Evolutionary conservation across 768 basidiomycete genomes (phyloP).

Genomic region (Pulveroboletus frians): DNA sequence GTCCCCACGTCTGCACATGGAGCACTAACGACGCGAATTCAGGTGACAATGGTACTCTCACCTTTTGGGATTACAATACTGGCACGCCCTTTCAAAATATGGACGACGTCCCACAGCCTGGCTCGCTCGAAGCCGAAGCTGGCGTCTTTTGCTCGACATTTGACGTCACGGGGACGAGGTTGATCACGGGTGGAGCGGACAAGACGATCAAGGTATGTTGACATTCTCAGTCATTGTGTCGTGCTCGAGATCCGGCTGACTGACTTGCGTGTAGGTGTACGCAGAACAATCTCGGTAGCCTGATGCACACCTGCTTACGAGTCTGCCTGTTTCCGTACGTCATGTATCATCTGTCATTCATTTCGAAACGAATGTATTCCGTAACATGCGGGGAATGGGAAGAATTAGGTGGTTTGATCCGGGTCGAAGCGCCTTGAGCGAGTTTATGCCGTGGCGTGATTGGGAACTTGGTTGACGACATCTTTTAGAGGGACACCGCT

Average conservation of each 20-base stretch:
- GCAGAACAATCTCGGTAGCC: slow-evolving; percentile 61
- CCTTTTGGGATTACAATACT: slow-evolving; percentile 92
- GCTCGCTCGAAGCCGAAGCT: slow-evolving; percentile 96
- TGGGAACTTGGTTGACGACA: no score
- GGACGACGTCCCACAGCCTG: slow-evolving; percentile 93
- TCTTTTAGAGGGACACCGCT: no score
- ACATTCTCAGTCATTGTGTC: no score
- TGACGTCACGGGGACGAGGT: slow-evolving; percentile 87
- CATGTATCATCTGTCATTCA: background rate
- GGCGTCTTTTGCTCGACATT: slow-evolving; percentile 97
- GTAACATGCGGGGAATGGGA: background rate
- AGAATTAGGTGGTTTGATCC: background rate
- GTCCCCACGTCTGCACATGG: background rate
- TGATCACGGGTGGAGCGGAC: slow-evolving; percentile 96
- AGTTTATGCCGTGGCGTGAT: no score
- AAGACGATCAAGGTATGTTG: slow-evolving; percentile 90
- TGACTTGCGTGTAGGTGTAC: slow-evolving; percentile 40
- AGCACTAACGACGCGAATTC: background rate
- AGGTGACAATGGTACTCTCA: slow-evolving; percentile 91
- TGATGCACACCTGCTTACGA: background rate
- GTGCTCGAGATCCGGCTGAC: background rate
- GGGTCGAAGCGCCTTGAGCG: background rate
- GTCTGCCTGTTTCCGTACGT: background rate
- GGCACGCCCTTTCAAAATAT: slow-evolving; percentile 93
- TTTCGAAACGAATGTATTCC: no score